These are phyloP conservation scores for Colletotrichum sp. DNA, from an alignment of 2,329 filamentous ascomycete genomes.

Conservation along the genomic window DNA sequence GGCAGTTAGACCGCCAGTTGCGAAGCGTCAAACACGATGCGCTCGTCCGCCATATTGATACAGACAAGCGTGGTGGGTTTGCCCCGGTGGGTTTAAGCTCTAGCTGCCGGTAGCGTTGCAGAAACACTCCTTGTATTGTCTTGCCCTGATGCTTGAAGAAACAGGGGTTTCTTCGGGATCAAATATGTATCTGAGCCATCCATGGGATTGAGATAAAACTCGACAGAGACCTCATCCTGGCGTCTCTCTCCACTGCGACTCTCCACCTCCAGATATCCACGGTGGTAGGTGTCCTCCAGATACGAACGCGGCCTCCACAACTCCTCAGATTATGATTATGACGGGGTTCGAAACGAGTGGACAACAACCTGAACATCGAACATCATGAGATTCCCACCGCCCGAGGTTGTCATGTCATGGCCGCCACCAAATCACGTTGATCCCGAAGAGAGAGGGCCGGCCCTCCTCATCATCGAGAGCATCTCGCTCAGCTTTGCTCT, in stretches of 20 bases:
- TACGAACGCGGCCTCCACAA: not conserved
- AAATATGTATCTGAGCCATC: not conserved
- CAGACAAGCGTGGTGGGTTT: not conserved
- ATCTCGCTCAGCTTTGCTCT: slow-evolving; percentile 37
- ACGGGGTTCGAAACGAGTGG: not conserved
- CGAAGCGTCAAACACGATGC: not conserved
- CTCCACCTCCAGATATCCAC: not conserved
- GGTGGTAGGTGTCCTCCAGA: not conserved
- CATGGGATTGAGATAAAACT: not conserved
- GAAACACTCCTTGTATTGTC: not conserved
- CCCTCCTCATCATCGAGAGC: slow-evolving; percentile 40
- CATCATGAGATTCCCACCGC: not conserved
- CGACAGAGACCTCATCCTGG: not conserved
- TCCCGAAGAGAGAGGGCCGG: slow-evolving; percentile 18
- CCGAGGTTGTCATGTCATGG: not conserved
- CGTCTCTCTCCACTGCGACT: not conserved
- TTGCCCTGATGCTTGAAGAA: not conserved
- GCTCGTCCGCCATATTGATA: not conserved
- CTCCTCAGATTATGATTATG: not conserved
- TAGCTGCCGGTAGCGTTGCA: not conserved
- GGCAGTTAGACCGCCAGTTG: not conserved
- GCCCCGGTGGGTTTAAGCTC: not conserved
- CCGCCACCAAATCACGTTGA: not conserved
- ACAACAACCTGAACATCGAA: not conserved
- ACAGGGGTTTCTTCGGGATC: not conserved